These are phyloP conservation scores for Blastobotrys malaysiensis DNA, from an alignment of 1,139 yeast species.

Conservation along the genomic window DNA sequence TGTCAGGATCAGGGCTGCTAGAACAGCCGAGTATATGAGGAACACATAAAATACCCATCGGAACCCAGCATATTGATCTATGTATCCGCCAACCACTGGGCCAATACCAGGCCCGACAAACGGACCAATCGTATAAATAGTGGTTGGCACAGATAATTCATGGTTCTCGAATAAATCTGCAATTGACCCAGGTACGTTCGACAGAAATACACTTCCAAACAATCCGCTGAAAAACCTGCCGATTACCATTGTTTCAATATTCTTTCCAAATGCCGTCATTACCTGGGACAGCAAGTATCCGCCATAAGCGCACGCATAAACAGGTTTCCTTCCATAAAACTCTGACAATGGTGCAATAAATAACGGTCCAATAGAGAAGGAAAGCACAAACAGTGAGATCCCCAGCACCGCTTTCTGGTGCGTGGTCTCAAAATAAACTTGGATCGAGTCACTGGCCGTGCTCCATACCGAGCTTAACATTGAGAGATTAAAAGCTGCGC, in stretches of 20 bases:
- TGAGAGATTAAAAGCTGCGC: slow-evolving; percentile 9
- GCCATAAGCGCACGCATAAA: slow-evolving; percentile 54
- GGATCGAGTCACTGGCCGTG: slow-evolving; percentile 46
- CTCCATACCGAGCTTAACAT: slow-evolving; percentile 51
- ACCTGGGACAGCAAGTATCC: slow-evolving; percentile 58
- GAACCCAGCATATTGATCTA: slow-evolving; percentile 47
- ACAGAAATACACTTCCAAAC: slow-evolving; percentile 62
- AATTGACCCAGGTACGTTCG: slow-evolving; percentile 73
- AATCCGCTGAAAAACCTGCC: slow-evolving; percentile 67
- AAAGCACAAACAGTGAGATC: slow-evolving; percentile 62
- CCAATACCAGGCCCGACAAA: slow-evolving; percentile 74
- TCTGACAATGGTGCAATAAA: slow-evolving; percentile 72
- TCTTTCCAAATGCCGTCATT: slow-evolving; percentile 60
- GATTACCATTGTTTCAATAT: slow-evolving; percentile 55
- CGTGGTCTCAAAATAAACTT: slow-evolving; percentile 45
- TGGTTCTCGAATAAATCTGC: slow-evolving; percentile 57
- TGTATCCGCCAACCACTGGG: slow-evolving; percentile 63
- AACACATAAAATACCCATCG: slow-evolving; percentile 62
- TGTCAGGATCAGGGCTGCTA: slow-evolving; percentile 38
- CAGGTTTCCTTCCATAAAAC: slow-evolving; percentile 62
- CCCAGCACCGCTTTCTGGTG: slow-evolving; percentile 57
- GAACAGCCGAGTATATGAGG: slow-evolving; percentile 59
- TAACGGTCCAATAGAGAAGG: slow-evolving; percentile 64
- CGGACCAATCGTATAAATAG: slow-evolving; percentile 65
- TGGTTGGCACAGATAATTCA: slow-evolving; percentile 64